Evolutionary conservation across 306 rosid species (phyloP).

Genomic region (Medicago truncatula): MtrunA17r5.0-ANR NC_053043.1:15168501-15169000

Average conservation of each 20-base stretch:
- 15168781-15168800: constrained; percentile 63
- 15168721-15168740: constrained; percentile 64
- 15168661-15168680: constrained; percentile 78
- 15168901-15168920: constrained; percentile 83
- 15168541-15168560: constrained; percentile 62
- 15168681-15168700: constrained; percentile 76
- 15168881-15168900: constrained; percentile 82
- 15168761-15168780: constrained; percentile 82
- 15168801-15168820: constrained; percentile 88
- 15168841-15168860: constrained; percentile 81
- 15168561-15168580: constrained; percentile 71
- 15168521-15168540: constrained; percentile 75
- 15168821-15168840: constrained; percentile 75
- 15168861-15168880: constrained; percentile 95
- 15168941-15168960: constrained; percentile 78
- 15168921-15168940: constrained; percentile 78
- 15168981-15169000: constrained; percentile 60
- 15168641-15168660: constrained; percentile 81
- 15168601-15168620: constrained; percentile 87
- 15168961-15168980: constrained; percentile 79
- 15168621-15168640: constrained; percentile 64
- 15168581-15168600: constrained; percentile 85
- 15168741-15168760: constrained; percentile 79
- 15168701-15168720: constrained; percentile 72
- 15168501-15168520: constrained; percentile 66